Conservation (phyloP, 2,329 filamentous ascomycete species). For the Talaromyces sp. region DNA sequence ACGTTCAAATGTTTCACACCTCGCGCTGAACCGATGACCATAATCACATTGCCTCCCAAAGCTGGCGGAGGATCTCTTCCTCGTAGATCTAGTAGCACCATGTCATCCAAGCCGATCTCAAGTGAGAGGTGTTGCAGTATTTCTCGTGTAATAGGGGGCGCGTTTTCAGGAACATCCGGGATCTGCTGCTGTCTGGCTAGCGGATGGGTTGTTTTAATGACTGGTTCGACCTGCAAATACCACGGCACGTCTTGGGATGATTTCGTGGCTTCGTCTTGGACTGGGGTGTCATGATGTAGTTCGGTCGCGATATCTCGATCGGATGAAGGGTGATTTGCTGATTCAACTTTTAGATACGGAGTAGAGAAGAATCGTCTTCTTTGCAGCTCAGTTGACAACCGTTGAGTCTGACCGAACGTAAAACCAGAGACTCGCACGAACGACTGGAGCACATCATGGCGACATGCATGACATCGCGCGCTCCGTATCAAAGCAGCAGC, state of each 20-base stretch:
- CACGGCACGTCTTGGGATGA: slow-evolving; percentile 58
- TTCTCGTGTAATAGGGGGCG: slow-evolving; percentile 68
- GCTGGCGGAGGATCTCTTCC: slow-evolving; percentile 80
- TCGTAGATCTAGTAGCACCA: slow-evolving; percentile 78
- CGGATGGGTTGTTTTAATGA: slow-evolving; percentile 37
- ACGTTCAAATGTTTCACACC: slow-evolving; percentile 93
- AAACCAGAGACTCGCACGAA: slow-evolving; percentile 29
- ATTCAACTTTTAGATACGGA: slow-evolving; percentile 24
- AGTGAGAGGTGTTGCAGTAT: slow-evolving; percentile 76
- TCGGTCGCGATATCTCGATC: neutral
- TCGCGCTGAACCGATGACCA: slow-evolving; percentile 87
- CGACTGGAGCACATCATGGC: slow-evolving; percentile 29
- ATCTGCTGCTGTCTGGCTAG: slow-evolving; percentile 55
- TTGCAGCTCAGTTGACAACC: neutral
- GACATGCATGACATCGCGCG: slow-evolving; percentile 30
- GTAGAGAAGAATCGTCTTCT: slow-evolving; percentile 13
- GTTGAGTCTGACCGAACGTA: slow-evolving; percentile 18
- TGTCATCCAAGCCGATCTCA: slow-evolving; percentile 79
- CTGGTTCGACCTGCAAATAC: slow-evolving; percentile 71
- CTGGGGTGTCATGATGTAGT: neutral
- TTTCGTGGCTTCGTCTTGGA: neutral
- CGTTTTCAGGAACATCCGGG: slow-evolving; percentile 62
- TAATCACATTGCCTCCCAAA: slow-evolving; percentile 81
- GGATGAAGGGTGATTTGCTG: slow-evolving; percentile 12
- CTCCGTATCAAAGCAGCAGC: slow-evolving; percentile 26